These are phyloP conservation scores for Anisodus tanguticus DNA, from an alignment of 257 asterid genomes.

Conservation along the genomic window DNA sequence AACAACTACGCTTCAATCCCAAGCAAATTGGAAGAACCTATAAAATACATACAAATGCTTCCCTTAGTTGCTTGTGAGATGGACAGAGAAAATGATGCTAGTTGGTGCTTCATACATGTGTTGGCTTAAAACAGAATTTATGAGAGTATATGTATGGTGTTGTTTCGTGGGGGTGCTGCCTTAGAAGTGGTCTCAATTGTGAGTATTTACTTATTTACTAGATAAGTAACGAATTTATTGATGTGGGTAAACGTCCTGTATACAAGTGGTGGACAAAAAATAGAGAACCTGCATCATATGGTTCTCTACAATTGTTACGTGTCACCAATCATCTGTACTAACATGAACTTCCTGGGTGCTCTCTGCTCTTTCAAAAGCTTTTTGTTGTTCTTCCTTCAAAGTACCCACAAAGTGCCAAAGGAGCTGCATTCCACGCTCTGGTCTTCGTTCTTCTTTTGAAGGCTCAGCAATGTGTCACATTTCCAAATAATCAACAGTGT, in stretches of 20 bases:
- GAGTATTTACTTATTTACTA: neutral
- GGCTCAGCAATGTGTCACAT: neutral
- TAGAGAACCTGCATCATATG: neutral
- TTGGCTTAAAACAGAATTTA: no score
- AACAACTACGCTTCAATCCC: neutral
- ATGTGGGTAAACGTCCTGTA: neutral
- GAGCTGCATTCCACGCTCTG: neutral
- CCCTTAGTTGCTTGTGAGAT: no score
- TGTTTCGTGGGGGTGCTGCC: neutral
- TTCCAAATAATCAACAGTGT: neutral
- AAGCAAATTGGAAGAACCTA: neutral
- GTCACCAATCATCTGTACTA: neutral
- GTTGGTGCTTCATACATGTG: no score
- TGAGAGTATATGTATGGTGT: no score
- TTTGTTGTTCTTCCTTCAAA: neutral
- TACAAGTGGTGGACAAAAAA: neutral
- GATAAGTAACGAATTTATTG: constrained; percentile 7
- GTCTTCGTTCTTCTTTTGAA: neutral
- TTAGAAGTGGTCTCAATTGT: constrained; percentile 9
- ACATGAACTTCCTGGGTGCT: no score
- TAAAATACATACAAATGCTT: neutral
- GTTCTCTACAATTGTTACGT: neutral
- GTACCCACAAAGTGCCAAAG: constrained; percentile 11
- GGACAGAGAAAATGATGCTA: no score
- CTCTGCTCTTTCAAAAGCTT: neutral